phyloP scores from a whole-genome alignment of 208 protist species.

The Crithidia mellificae region DNA sequence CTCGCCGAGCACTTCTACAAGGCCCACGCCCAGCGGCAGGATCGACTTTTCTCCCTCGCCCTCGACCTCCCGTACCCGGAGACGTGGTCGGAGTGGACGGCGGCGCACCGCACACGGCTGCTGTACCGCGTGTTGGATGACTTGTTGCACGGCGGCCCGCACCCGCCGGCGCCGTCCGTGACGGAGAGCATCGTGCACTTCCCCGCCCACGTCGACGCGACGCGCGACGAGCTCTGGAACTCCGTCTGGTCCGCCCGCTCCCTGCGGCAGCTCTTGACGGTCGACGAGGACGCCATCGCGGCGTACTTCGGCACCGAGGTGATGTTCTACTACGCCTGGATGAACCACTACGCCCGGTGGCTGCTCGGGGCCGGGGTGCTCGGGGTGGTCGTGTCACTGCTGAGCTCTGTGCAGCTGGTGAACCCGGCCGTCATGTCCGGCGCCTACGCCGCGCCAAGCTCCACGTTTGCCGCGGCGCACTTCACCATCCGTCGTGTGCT shows the following conservation, averaged over 20 bases:
- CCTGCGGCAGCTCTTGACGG: slow-evolving; percentile 13
- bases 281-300: slow-evolving; percentile 31
- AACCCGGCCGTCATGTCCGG: slow-evolving; percentile 8
- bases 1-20: slow-evolving; percentile 41
- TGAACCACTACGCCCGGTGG: slow-evolving; percentile 73
- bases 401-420: slow-evolving; percentile 27
- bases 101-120: slow-evolving; percentile 48
- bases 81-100: slow-evolving; percentile 28
- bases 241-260: slow-evolving; percentile 16
- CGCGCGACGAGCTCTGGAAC: slow-evolving; percentile 35
- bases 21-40: slow-evolving; percentile 27
- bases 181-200: slow-evolving; percentile 25
- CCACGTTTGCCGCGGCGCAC: slow-evolving; percentile 5
- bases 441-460: background rate
- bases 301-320: slow-evolving; percentile 66
- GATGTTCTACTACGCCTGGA: slow-evolving; percentile 82
- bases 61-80: slow-evolving; percentile 45
- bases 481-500: slow-evolving; percentile 9
- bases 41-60: slow-evolving; percentile 18
- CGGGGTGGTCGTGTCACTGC: slow-evolving; percentile 24
- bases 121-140: slow-evolving; percentile 46
- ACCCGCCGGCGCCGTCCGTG: slow-evolving; percentile 22
- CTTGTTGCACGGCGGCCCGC: slow-evolving; percentile 32
- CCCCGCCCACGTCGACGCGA: slow-evolving; percentile 40
- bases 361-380: slow-evolving; percentile 44